Evolutionary conservation across 352 stramenopile species (phyloP).

Genomic region (Pythium grandisporangium): DNA sequence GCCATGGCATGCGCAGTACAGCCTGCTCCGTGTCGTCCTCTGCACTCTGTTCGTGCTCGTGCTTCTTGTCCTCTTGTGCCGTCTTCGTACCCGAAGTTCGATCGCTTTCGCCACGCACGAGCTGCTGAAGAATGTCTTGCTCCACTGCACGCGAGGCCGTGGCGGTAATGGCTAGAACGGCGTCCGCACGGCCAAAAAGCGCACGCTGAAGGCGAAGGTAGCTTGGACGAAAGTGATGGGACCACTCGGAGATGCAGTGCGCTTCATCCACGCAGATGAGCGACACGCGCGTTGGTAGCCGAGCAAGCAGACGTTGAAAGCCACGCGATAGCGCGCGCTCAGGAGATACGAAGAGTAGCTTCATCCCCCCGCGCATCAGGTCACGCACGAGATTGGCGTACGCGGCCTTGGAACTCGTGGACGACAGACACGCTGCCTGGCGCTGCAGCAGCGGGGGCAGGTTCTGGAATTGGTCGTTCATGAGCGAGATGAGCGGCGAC

Average conservation of each 20-base stretch:
- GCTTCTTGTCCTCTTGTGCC: neutral
- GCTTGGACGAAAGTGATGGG: constrained; percentile 90
- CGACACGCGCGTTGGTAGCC: constrained; percentile 36
- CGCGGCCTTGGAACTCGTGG: constrained; percentile 43
- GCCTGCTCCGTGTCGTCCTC: constrained; percentile 21
- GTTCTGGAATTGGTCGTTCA: constrained; percentile 88
- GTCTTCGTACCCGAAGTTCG: no score
- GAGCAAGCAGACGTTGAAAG: constrained; percentile 58
- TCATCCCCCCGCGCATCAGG: constrained; percentile 46
- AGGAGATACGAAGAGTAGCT: constrained; percentile 88
- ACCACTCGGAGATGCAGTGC: constrained; percentile 94
- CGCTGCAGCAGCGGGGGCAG: constrained; percentile 58
- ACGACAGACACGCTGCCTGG: constrained; percentile 48
- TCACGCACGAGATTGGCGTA: constrained; percentile 62
- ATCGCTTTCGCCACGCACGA: constrained; percentile 14
- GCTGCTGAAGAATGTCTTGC: constrained; percentile 49
- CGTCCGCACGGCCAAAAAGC: constrained; percentile 49
- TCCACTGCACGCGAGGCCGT: constrained; percentile 84
- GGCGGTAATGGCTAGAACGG: constrained; percentile 89
- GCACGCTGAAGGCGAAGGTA: constrained; percentile 54
- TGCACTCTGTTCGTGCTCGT: neutral
- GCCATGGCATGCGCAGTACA: constrained; percentile 71
- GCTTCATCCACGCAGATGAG: constrained; percentile 93
- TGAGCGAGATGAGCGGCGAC: constrained; percentile 89
- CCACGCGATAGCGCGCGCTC: constrained; percentile 80